Base-by-base conservation (phyloP, 768 basidiomycete species). In the Russula lepida region DNA sequence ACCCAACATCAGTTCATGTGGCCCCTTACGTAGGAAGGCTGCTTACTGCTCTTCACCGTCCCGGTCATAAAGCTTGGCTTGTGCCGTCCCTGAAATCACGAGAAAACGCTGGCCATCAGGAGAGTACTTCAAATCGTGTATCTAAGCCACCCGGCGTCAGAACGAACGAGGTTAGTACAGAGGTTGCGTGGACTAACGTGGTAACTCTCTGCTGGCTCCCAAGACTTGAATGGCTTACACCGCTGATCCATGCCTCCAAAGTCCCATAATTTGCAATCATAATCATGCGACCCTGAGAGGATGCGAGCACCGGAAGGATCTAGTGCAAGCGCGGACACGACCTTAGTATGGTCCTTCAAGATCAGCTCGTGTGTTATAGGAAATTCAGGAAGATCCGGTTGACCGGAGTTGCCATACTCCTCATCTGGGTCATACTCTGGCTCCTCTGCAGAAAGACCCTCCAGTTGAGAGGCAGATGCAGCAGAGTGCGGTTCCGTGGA, bases 251-350 rank as follows among this genome's bases (percentile, higher is more conserved):
- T 99, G 17, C 97, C 97, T 67, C 95, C 95, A 74, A 98, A 98
- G 74, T 99, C 97, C 95, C 95, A 99, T 56, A 99, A 74, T 75
- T 98, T 98, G 74, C 89, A 86, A 73, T 99, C 97, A 70, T 98
- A 98, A 72, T 99, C 97, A 75, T 98, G 88, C 21, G 92, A 92
- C 17, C 97, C 97, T 9, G 92, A 89, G 19, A 91, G 74, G 32
- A 99, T 75, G 37, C 97, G 84, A 13, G 95, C 94, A 60, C 97
- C 97, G 23, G 95, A 91, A 7, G 94, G 91, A 73, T 99, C 97
- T 50, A 98, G 76, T 0, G 93, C 80, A 21, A 99, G 77, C 4
- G 97, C 93, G 25, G 95, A 92, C 21, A 98, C 85, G 56, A 97
- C 92, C 76, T 98, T 99, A 15, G 83, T 87, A 71, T 99, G 97